Evolutionary conservation across 192 early-diverging fungal genomes (phyloP).

Genomic region (Backusella westeae): DNA sequence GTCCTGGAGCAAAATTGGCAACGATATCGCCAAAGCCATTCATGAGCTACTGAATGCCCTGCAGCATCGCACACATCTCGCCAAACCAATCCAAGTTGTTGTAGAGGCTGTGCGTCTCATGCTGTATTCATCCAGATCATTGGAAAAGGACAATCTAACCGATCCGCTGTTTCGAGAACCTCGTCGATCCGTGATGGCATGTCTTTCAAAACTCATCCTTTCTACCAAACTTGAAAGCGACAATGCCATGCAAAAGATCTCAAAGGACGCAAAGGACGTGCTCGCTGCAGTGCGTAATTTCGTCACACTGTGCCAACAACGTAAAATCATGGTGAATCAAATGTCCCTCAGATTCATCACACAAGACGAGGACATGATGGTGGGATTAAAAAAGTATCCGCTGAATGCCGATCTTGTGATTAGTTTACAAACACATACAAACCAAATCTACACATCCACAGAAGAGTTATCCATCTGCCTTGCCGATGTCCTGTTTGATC

Average conservation of each 20-base stretch:
- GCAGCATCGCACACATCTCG: conserved; percentile 24
- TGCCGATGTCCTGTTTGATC: not conserved
- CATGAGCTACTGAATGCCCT: conserved; percentile 51
- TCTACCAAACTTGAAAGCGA: conserved; percentile 65
- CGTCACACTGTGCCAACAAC: conserved; percentile 40
- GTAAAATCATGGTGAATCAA: conserved; percentile 34
- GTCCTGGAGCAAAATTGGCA: conserved; percentile 51
- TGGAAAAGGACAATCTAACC: conserved; percentile 56
- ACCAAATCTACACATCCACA: conserved; percentile 14
- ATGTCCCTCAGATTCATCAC: conserved; percentile 31
- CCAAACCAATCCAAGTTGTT: not conserved
- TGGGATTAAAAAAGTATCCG: not conserved
- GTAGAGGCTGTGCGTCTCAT: conserved; percentile 73
- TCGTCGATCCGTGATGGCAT: conserved; percentile 53
- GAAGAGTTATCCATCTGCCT: not conserved
- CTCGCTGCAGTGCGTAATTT: conserved; percentile 66
- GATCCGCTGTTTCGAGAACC: conserved; percentile 24
- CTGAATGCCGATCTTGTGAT: conserved; percentile 17
- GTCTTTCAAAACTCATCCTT: conserved; percentile 69
- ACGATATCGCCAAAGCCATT: conserved; percentile 43
- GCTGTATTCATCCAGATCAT: conserved; percentile 73
- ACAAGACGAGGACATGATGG: not conserved
- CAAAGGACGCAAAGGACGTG: conserved; percentile 59
- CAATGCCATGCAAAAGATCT: conserved; percentile 63
- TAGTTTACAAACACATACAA: conserved; percentile 10